Percentiles rank a stretch among this genome's conserved stretches.
Evolutionary conservation across 306 rosid species (phyloP).

Genomic region (Cicer cuneatum): DNA sequence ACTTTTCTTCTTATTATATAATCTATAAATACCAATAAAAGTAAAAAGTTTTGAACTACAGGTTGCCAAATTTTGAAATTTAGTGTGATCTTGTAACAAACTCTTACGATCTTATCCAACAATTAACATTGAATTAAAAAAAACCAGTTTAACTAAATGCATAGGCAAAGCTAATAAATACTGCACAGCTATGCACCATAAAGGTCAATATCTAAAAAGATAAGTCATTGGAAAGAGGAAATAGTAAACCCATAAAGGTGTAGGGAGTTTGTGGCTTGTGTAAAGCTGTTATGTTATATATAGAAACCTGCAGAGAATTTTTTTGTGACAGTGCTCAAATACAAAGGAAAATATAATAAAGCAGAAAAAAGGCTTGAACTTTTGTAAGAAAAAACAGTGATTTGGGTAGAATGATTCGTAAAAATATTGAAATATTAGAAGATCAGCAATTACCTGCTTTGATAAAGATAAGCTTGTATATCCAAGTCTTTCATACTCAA

Average conservation of each 20-base stretch:
- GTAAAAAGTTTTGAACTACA: slow-evolving; percentile 26
- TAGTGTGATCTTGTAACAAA: slow-evolving; percentile 31
- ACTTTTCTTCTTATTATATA: not conserved
- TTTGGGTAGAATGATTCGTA: slow-evolving; percentile 8
- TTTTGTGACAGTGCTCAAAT: not conserved
- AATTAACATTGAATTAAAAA: slow-evolving; percentile 22
- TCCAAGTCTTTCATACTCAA: slow-evolving; percentile 89
- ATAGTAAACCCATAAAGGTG: slow-evolving; percentile 20
- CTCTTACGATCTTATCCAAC: not conserved
- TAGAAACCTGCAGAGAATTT: not conserved
- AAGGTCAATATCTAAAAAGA: slow-evolving; percentile 3
- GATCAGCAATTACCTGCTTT: slow-evolving; percentile 72
- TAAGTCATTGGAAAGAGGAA: slow-evolving; percentile 21
- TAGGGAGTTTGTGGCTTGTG: not conserved
- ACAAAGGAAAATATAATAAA: slow-evolving; percentile 29
- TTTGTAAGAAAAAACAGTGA: not conserved
- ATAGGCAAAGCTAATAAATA: not conserved
- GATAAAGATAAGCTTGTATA: slow-evolving; percentile 80
- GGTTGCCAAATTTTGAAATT: slow-evolving; percentile 23
- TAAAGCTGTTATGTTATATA: not conserved
- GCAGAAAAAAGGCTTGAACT: slow-evolving; percentile 4
- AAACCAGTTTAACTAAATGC: not conserved
- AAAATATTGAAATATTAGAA: slow-evolving; percentile 12
- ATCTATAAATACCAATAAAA: not conserved
- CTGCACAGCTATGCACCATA: not conserved